Base-by-base conservation (phyloP, 495 filamentous ascomycete genomes). In the Trichoderma orchidacearum region DNA sequence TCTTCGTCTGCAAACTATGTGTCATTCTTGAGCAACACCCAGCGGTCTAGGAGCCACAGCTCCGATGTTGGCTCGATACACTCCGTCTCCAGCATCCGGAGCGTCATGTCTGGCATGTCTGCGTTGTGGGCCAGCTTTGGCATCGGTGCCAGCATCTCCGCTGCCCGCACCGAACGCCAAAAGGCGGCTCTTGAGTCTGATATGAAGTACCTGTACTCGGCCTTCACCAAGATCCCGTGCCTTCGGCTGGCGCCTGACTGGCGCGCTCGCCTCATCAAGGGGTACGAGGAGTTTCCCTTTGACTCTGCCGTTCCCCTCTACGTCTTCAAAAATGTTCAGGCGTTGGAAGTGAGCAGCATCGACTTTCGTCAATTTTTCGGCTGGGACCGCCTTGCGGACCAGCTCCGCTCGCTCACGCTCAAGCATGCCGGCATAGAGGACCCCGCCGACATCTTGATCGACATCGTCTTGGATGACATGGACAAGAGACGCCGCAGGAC, bases 211-310 rank as follows among this genome's bases (percentile, higher is more conserved):
- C 78, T 98, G 8, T 98, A 96, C 70, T 96, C 93, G 18, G 89
- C 93, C 56, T 97, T 97, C 69, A 98, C 93, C 64, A 98, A 98
- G 72, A 95, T 97, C 56, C 93, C 93, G 3, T 95, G 87, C 62
- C 75, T 98, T 41, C 83, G 85, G 56, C 74, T 98, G 52, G 82
- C 90, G 50, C 91, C 91, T 7, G 93, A 97, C 69, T 89, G 87
- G 70, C 87, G 88, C 51, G 89, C 90, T 32, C 83, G 85, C 38
- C 71, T 95, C 62, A 95, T 98, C 60, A 79, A 83, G 58, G 92
- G 91, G 30, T 97, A 90, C 65, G 93, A 98, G 68, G 93, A 96
- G 64, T 98, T 98, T 64, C 93, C 93, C 3, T 96, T 98, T 68
- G 93, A 98, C 66, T 93, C 89, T 35, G 93, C 93, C n/a, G 93